Conservation (phyloP, 257 asterid genomes). For the Osmanthus fragrans region DNA sequence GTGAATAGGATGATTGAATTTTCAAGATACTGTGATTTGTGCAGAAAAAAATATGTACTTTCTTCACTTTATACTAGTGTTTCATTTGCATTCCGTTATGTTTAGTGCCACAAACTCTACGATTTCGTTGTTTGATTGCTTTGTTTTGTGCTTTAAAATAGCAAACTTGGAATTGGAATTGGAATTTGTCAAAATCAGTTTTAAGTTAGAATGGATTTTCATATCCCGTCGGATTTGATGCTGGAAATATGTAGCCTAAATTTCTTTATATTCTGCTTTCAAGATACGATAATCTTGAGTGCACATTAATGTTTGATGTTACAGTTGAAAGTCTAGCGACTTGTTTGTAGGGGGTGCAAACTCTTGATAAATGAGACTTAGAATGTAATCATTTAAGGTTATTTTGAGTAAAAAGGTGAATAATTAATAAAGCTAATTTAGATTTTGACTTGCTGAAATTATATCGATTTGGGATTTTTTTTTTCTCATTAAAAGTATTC, state of each 20-base stretch:
- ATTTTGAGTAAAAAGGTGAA: background rate
- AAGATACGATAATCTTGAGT: conserved; percentile 4
- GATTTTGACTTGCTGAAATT: no score
- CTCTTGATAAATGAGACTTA: background rate
- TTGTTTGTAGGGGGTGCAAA: background rate
- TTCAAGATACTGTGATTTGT: conserved; percentile 17
- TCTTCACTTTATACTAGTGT: background rate
- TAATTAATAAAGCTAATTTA: no score
- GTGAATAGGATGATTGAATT: background rate
- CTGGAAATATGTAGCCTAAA: background rate
- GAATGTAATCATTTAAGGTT: background rate
- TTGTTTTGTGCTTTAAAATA: conserved; percentile 5
- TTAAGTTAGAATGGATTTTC: no score
- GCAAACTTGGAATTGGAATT: conserved; percentile 11
- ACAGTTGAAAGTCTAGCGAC: conserved; percentile 1
- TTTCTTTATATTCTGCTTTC: background rate
- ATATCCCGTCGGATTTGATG: background rate
- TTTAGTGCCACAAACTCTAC: background rate
- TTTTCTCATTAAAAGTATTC: no score
- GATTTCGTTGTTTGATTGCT: background rate
- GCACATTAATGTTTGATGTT: background rate
- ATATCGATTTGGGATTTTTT: no score
- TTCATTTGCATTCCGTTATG: background rate
- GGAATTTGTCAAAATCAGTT: background rate
- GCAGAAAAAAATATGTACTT: background rate